Base-by-base conservation (phyloP, 2,329 filamentous ascomycete genomes). In the Alternaria arborescens region DNA sequence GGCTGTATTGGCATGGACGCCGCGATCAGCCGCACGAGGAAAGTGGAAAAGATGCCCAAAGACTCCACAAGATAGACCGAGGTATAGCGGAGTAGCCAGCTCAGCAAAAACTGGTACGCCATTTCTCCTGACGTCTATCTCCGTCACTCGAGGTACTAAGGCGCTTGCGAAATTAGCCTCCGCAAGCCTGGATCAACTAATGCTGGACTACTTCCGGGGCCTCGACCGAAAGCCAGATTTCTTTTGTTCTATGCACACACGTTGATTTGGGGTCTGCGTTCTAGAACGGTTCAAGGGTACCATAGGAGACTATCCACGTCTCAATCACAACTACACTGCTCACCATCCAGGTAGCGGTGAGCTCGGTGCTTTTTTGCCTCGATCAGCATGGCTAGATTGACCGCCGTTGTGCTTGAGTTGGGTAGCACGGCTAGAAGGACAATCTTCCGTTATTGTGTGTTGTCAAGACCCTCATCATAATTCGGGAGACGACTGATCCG, bases 191-290 rank as follows among this genome's bases (percentile, higher is more conserved):
- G 46, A 34, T 12, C 46, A 16, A 34, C 30, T 38, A 26, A 20
- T 24, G 10, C 20, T 42, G 11, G 20, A 24, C 40, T 24, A 24
- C 20, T 24, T 42, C 16, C 11, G 40, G 20, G 11, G 4, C 20
- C 11, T 11, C 16, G 40, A 8, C 20, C 20, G 40, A 42, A 8
- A 24, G 20, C 6, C 20, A 24, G 5, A 42, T 42, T 42, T 30
- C 22, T 50, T 50, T 50, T 34, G 46, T 50, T 34, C 30, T 14
- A 50, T n/a, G 14, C 46, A 50, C 30, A 50, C 22, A 26, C 46
- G 46, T 38, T 50, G 20, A n/a, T 18, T 16, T 26, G 32, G 4
- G 30, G 18, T 36, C 30, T 50, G 14, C 14, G 20, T 24, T 50
- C 46, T 36, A 36, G 46, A 36, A 36, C 22, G 28, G 8, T 22